phyloP scores from a whole-genome alignment of 2,329 filamentous ascomycete genomes.

The Phialemoniopsis sp. region DNA sequence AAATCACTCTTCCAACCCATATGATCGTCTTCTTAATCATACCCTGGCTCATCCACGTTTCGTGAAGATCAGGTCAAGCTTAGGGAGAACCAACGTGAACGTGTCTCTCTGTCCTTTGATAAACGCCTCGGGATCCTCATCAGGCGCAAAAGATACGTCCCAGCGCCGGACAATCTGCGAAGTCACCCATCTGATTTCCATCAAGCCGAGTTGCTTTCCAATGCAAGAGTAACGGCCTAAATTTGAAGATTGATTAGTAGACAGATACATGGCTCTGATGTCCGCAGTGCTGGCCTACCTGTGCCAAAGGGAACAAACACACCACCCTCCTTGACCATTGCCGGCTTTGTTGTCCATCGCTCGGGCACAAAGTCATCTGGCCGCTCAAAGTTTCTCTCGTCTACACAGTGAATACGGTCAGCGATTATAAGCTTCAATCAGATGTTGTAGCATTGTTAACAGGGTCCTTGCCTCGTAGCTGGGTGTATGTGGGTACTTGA shows the following conservation, averaged over 20 bases:
- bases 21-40: too few relatives aligned
- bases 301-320: conserved; percentile 19
- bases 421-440: conserved; percentile 14
- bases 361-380: conserved; percentile 26
- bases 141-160: conserved; percentile 10
- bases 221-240: conserved; percentile 26
- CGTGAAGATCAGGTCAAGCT: too few relatives aligned
- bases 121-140: conserved; percentile 5
- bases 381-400: conserved; percentile 11
- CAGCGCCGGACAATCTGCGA: conserved; percentile 11
- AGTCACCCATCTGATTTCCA: conserved; percentile 19
- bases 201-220: conserved; percentile 28
- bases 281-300: conserved; percentile 11
- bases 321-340: conserved; percentile 15
- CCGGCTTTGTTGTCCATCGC: conserved; percentile 22
- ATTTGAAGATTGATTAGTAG: background rate
- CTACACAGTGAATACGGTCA: conserved; percentile 1
- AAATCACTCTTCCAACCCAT: too few relatives aligned
- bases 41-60: too few relatives aligned
- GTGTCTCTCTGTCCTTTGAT: too few relatives aligned
- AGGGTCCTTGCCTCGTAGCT: too few relatives aligned
- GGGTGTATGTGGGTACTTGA: too few relatives aligned
- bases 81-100: too few relatives aligned
- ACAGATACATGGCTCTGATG: background rate
- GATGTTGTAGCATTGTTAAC: too few relatives aligned